phyloP scores from a whole-genome alignment of 305 asterid species.

The Plantago lanceolata region DNA sequence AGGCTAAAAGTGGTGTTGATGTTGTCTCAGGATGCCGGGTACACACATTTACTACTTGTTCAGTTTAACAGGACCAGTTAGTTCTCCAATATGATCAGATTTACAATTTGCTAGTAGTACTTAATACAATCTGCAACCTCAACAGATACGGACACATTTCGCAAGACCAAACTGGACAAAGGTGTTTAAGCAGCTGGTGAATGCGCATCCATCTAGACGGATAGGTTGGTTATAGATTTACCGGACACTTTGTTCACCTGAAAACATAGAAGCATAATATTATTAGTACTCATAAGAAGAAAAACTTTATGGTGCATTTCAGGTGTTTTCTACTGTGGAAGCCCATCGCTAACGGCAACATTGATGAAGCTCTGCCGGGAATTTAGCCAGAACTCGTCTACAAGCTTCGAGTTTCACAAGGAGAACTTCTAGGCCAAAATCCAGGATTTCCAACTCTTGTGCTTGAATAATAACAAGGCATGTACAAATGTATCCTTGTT shows the following conservation, averaged over 20 bases:
- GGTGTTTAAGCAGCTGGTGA: constrained; percentile 41
- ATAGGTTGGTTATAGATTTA: constrained; percentile 34
- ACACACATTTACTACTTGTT: not conserved
- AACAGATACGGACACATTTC: constrained; percentile 60
- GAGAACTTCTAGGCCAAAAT: constrained; percentile 56
- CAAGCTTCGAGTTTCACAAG: constrained; percentile 77
- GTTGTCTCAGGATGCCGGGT: constrained; percentile 71
- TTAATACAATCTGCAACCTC: not conserved
- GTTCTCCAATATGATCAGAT: not conserved
- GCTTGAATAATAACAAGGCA: no score
- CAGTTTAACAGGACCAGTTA: not conserved
- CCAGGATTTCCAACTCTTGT: no score
- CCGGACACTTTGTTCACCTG: not conserved
- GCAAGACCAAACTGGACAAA: constrained; percentile 65
- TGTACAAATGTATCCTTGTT: no score
- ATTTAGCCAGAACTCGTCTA: constrained; percentile 53
- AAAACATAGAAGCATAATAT: not conserved
- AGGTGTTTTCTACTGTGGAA: constrained; percentile 92
- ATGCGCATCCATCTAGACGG: constrained; percentile 39
- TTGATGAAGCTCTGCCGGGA: constrained; percentile 58
- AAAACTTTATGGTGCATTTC: constrained; percentile 17
- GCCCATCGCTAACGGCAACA: constrained; percentile 52
- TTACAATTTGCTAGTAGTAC: not conserved
- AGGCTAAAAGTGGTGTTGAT: constrained; percentile 71
- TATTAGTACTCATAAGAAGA: no score